phyloP scores from a whole-genome alignment of 208 protist species.

The Crithidia fasciculata region DNA sequence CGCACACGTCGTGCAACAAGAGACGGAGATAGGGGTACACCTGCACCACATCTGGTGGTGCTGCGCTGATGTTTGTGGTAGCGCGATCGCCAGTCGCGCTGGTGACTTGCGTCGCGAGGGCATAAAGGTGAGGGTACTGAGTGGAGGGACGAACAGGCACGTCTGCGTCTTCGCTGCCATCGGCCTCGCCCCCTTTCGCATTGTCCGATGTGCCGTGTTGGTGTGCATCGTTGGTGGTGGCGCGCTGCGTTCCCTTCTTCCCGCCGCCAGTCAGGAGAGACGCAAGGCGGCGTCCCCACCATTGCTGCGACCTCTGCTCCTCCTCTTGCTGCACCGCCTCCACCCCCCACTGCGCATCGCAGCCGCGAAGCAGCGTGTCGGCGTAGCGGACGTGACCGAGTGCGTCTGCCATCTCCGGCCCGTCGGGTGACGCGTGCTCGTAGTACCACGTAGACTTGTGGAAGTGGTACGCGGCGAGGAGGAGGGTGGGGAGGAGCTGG shows the following conservation, averaged over 20 bases:
- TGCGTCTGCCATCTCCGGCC: constrained; percentile 64
- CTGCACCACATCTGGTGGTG: constrained; percentile 46
- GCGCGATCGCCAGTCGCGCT: too few species aligned
- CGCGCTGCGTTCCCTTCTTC: background rate
- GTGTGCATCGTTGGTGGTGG: background rate
- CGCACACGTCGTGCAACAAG: constrained; percentile 43
- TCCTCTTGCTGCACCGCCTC: constrained; percentile 21
- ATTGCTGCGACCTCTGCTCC: constrained; percentile 27
- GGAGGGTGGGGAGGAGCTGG: constrained; percentile 50
- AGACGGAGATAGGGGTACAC: constrained; percentile 49
- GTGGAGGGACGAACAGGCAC: constrained; percentile 9
- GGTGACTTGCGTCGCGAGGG: background rate
- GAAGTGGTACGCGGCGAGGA: constrained; percentile 69
- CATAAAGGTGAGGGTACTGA: constrained; percentile 28
- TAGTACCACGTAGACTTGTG: constrained; percentile 72
- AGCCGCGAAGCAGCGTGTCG: constrained; percentile 43
- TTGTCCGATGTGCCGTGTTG: too few species aligned
- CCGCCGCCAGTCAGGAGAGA: constrained; percentile 3
- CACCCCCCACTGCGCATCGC: constrained; percentile 32
- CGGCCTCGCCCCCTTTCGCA: background rate
- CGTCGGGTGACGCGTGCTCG: constrained; percentile 20
- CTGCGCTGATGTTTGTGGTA: background rate
- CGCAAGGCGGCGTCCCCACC: constrained; percentile 24
- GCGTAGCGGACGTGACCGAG: constrained; percentile 75
- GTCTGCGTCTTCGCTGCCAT: background rate